phyloP scores from a whole-genome alignment of 352 stramenopile genomes.

The Phytopythium boreale region DNA sequence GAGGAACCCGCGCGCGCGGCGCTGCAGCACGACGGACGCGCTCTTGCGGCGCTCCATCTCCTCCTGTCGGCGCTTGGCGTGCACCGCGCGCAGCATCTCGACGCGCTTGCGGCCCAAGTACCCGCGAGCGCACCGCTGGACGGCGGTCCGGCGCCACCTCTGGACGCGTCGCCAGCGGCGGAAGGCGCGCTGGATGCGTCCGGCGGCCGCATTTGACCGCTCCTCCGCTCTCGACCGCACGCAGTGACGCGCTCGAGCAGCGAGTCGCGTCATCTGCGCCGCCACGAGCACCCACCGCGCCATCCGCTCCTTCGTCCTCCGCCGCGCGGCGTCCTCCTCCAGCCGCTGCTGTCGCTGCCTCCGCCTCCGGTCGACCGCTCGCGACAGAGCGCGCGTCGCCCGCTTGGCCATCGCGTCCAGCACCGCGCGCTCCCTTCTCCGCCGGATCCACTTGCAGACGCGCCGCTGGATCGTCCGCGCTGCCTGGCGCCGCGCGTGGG shows the following conservation, averaged over 20 bases:
- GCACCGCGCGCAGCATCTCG: slow-evolving; percentile 6
- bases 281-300: background rate
- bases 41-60: slow-evolving; percentile 26
- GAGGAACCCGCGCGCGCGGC: slow-evolving; percentile 30
- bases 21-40: slow-evolving; percentile 41
- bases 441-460: background rate
- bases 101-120: background rate
- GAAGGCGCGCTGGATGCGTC: background rate
- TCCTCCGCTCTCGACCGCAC: background rate
- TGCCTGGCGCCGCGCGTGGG: background rate
- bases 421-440: background rate
- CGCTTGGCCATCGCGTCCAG: background rate
- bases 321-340: background rate
- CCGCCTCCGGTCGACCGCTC: background rate
- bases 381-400: background rate
- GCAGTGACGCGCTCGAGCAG: background rate
- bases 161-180: background rate
- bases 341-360: background rate
- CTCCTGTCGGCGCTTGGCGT: slow-evolving; percentile 15
- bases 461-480: background rate
- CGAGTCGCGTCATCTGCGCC: background rate
- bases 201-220: background rate
- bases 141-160: background rate
- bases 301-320: background rate
- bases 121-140: slow-evolving; percentile 27